Evolutionary conservation across 2,329 filamentous ascomycete species (phyloP).

Genomic region (Diaporthe citrichinensis): DNA sequence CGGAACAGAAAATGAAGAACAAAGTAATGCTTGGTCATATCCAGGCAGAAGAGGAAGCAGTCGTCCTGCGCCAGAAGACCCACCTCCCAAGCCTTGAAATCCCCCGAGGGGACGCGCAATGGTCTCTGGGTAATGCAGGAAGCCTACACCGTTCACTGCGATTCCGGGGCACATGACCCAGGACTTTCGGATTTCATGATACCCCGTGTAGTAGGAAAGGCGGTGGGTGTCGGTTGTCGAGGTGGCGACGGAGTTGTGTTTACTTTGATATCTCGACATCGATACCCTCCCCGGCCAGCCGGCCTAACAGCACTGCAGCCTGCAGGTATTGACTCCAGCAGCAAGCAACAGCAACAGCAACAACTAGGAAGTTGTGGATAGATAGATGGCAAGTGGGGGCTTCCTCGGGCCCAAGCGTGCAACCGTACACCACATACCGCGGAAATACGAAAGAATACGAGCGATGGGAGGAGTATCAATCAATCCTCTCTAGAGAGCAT

Average conservation of each 20-base stretch:
- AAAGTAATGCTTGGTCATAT: not conserved
- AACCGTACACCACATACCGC: not conserved
- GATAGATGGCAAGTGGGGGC: not conserved
- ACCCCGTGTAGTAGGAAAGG: not conserved
- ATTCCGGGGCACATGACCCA: not conserved
- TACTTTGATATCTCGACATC: not conserved
- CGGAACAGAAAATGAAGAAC: not conserved
- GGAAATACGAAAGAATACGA: conserved; percentile 1
- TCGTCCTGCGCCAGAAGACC: not conserved
- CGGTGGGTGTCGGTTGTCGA: not conserved
- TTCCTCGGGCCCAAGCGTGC: not conserved
- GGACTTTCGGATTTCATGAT: not conserved
- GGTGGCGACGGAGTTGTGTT: conserved; percentile 12
- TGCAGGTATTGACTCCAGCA: not conserved
- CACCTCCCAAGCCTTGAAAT: not conserved
- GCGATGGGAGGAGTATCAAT: not conserved
- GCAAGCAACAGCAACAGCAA: not conserved
- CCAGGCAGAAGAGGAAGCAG: not conserved
- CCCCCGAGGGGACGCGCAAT: conserved; percentile 26
- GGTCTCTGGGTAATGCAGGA: not conserved
- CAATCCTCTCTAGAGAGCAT: not conserved
- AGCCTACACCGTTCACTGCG: not conserved
- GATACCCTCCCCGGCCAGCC: not conserved
- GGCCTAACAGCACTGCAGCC: not conserved
- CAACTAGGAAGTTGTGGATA: not conserved